Conservation (phyloP, 2,329 filamentous ascomycete genomes). For the Colletotrichum tropicale region DNA sequence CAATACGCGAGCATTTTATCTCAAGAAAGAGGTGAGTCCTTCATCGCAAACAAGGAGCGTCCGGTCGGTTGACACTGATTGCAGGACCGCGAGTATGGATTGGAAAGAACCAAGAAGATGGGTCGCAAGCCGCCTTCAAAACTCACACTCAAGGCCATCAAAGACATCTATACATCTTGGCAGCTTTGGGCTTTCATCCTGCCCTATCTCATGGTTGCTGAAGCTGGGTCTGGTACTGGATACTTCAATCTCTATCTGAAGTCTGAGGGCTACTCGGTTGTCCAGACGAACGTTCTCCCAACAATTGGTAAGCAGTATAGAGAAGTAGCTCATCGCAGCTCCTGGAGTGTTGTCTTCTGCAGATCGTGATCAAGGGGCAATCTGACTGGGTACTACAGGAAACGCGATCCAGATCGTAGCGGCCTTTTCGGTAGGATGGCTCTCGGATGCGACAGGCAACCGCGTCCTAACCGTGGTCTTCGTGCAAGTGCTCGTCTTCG, state of each 20-base stretch:
- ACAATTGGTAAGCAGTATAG: not conserved
- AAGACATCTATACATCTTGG: constrained; percentile 19
- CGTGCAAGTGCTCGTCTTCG: constrained; percentile 12
- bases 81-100: constrained; percentile 20
- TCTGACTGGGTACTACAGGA: not conserved
- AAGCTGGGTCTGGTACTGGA: constrained; percentile 8
- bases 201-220: constrained; percentile 22
- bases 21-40: not conserved
- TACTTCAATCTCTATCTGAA: constrained; percentile 44
- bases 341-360: fast-evolving
- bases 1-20: constrained; percentile 20
- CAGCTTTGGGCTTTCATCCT: constrained; percentile 22
- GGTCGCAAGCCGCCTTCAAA: constrained; percentile 19
- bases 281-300: constrained; percentile 55
- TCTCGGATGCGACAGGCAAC: not conserved
- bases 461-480: not conserved
- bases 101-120: constrained; percentile 23
- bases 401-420: not conserved
- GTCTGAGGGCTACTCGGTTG: constrained; percentile 44
- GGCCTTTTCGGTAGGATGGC: not conserved
- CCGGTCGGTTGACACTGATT: not conserved
- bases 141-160: constrained; percentile 11
- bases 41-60: fast-evolving
- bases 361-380: too few relatives aligned
- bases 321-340: fast-evolving